Conservation (phyloP, 1,284 basidiomycete species). For the Thelephora terrestris region DNA sequence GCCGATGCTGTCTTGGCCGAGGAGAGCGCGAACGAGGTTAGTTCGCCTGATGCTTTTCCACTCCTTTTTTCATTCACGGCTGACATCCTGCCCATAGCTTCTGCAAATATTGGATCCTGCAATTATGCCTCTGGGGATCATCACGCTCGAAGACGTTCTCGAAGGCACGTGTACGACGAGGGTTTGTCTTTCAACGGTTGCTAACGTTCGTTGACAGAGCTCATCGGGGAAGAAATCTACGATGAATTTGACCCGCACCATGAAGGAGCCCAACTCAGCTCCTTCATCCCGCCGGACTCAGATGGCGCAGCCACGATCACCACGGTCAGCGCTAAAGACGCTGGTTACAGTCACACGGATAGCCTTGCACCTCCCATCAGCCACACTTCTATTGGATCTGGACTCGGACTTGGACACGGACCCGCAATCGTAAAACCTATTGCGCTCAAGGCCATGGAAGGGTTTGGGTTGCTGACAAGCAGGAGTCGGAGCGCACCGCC, state of each 20-base stretch:
- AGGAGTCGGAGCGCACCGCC: constrained; percentile 51
- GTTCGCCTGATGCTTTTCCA: constrained; percentile 12
- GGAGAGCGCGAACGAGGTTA: constrained; percentile 56
- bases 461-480: constrained; percentile 35
- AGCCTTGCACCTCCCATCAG: too few relatives aligned
- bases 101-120: constrained; percentile 65
- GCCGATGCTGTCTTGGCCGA: constrained; percentile 72
- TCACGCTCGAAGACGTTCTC: constrained; percentile 87
- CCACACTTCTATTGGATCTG: too few relatives aligned
- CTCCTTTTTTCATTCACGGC: not conserved
- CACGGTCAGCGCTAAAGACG: too few relatives aligned
- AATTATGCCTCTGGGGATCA: constrained; percentile 80
- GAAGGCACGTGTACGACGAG: constrained; percentile 46
- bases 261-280: not conserved
- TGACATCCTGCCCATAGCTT: constrained; percentile 34
- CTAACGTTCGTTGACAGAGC: constrained; percentile 35
- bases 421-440: constrained; percentile 25
- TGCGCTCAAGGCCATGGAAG: constrained; percentile 26
- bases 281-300: constrained; percentile 3
- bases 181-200: constrained; percentile 1
- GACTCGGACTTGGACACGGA: too few relatives aligned
- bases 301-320: not conserved
- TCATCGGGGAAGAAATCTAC: constrained; percentile 86
- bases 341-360: too few relatives aligned
- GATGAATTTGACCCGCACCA: constrained; percentile 65